Conservation (phyloP, 108 stramenopile genomes). For the Halocafeteria seosinensis region DNA sequence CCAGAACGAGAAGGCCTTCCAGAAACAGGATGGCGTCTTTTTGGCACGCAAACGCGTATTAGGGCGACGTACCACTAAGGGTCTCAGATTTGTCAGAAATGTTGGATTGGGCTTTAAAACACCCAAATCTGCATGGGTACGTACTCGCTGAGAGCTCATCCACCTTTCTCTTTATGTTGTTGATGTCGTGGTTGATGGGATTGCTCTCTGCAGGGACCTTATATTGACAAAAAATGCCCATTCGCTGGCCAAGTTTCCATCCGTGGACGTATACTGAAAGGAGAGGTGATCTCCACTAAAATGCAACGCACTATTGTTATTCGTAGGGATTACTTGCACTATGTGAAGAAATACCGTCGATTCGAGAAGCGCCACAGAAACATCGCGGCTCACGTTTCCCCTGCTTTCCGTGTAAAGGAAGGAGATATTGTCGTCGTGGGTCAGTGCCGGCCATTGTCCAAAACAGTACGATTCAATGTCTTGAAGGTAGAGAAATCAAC, state of each 20-base stretch:
- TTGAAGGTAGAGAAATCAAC: constrained; percentile 21
- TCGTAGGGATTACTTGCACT: constrained; percentile 97
- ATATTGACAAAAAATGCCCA: constrained; percentile 99
- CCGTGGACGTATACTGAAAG: constrained; percentile 91
- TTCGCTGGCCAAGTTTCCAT: constrained; percentile 97
- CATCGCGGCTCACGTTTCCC: constrained; percentile 89
- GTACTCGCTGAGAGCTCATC: neutral
- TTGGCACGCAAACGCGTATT: constrained; percentile 67
- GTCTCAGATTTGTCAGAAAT: constrained; percentile 65
- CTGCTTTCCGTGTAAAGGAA: constrained; percentile 88
- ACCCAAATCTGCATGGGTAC: constrained; percentile 40
- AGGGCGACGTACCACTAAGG: constrained; percentile 26
- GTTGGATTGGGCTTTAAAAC: constrained; percentile 99
- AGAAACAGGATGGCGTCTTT: constrained; percentile 96
- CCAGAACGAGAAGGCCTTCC: constrained; percentile 94
- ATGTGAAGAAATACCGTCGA: constrained; percentile 94
- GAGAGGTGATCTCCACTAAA: constrained; percentile 94
- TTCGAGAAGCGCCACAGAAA: constrained; percentile 99
- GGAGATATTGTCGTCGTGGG: constrained; percentile 98
- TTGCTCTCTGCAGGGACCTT: constrained; percentile 82
- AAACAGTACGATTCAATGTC: constrained; percentile 90
- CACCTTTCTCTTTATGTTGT: too few species aligned
- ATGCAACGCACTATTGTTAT: constrained; percentile 98
- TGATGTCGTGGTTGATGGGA: too few species aligned
- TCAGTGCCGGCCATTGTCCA: constrained; percentile 97